Conservation (phyloP, 31 red algal genomes). For the Porphyra umbilicalis region DNA sequence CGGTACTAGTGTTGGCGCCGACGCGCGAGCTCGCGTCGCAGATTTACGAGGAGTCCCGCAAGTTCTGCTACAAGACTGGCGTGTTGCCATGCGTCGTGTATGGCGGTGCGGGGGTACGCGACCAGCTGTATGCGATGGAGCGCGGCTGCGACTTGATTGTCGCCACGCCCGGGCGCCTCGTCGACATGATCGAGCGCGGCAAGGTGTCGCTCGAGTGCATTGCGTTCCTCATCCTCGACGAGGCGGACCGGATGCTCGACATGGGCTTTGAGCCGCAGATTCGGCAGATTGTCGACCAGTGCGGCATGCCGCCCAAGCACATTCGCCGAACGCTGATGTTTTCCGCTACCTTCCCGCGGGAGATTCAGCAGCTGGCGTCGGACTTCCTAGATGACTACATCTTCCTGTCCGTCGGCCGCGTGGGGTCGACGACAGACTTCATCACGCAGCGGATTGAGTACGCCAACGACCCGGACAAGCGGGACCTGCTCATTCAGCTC, state of each 20-base stretch:
- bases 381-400: conserved; percentile 97
- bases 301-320: conserved; percentile 65
- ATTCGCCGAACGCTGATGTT: conserved; percentile 96
- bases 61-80: conserved; percentile 88
- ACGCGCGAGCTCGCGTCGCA: conserved; percentile 94
- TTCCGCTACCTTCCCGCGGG: conserved; percentile 93
- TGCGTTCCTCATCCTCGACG: conserved; percentile 86
- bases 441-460: conserved; percentile 88
- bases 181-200: conserved; percentile 93
- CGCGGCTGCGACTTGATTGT: conserved; percentile 93
- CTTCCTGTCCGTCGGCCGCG: conserved; percentile 83
- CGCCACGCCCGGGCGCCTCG: conserved; percentile 93
- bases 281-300: conserved; percentile 88
- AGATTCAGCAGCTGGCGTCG: conserved; percentile 93
- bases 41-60: conserved; percentile 87
- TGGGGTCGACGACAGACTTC: conserved; percentile 95
- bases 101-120: conserved; percentile 87
- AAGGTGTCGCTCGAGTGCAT: conserved; percentile 72
- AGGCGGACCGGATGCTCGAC: conserved; percentile 99
- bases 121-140: conserved; percentile 80
- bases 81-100: conserved; percentile 85
- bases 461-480: conserved; percentile 60
- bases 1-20: conserved; percentile 86
- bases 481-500: conserved; percentile 83
- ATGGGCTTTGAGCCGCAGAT: conserved; percentile 99